Evolutionary conservation across 768 basidiomycete species (phyloP).

Genomic region (Tylopilus felleus): DNA sequence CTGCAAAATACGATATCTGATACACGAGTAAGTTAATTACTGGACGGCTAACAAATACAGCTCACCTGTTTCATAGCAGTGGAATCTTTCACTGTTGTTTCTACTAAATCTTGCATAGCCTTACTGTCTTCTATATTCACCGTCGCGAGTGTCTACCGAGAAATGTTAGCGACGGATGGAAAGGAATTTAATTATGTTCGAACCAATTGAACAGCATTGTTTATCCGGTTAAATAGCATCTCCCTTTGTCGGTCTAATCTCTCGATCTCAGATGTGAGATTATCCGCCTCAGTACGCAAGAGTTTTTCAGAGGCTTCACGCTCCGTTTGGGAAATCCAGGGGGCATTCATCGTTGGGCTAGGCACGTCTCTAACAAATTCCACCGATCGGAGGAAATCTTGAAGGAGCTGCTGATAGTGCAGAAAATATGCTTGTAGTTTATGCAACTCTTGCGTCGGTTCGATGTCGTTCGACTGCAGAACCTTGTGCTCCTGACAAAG

Average conservation of each 20-base stretch:
- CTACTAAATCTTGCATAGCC: slow-evolving; percentile 2
- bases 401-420: slow-evolving; percentile 50
- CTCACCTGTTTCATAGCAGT: slow-evolving; percentile 24
- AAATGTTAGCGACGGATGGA: not conserved
- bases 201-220: slow-evolving; percentile 25
- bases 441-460: slow-evolving; percentile 52
- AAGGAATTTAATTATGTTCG: not conserved
- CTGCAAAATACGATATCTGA: slow-evolving; percentile 52
- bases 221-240: slow-evolving; percentile 22
- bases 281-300: slow-evolving; percentile 40
- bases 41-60: not conserved
- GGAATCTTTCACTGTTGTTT: slow-evolving; percentile 4
- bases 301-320: slow-evolving; percentile 27
- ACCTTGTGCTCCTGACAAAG: slow-evolving; percentile 43
- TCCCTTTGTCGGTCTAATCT: slow-evolving; percentile 36
- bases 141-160: slow-evolving; percentile 48
- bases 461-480: slow-evolving; percentile 39
- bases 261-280: slow-evolving; percentile 45
- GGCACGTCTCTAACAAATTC: slow-evolving; percentile 46
- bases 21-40: not conserved
- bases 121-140: slow-evolving; percentile 49
- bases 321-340: slow-evolving; percentile 14
- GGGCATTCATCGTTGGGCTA: slow-evolving; percentile 44
- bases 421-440: slow-evolving; percentile 52
- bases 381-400: slow-evolving; percentile 50